These are phyloP conservation scores for Neurospora sp. DNA, from an alignment of 495 filamentous ascomycete genomes.

Conservation along the genomic window DNA sequence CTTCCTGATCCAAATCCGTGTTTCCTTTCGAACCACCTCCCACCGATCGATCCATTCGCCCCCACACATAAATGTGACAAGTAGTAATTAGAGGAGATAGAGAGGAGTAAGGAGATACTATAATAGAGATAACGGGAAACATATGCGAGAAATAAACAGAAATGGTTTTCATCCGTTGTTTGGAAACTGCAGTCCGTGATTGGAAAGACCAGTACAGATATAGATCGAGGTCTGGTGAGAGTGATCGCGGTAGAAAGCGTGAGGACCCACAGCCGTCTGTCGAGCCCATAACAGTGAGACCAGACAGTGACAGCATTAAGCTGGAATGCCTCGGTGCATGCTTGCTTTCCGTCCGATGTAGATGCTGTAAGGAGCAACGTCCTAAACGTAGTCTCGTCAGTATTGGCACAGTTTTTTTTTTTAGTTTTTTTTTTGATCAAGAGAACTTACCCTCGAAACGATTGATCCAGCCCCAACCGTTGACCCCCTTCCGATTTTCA, in stretches of 20 bases:
- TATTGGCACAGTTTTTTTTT: background rate
- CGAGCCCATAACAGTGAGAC: background rate
- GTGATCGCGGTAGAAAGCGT: background rate
- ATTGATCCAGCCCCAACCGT: conserved; percentile 80
- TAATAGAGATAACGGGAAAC: background rate
- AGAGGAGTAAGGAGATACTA: background rate
- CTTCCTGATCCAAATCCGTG: background rate
- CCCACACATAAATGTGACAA: background rate
- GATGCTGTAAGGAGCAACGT: conserved; percentile 22
- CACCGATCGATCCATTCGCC: background rate
- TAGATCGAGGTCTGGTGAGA: background rate
- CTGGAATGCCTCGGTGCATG: conserved; percentile 18
- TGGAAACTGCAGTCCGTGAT: background rate
- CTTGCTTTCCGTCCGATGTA: conserved; percentile 22
- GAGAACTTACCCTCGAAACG: conserved; percentile 60
- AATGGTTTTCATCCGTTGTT: background rate
- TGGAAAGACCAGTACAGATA: background rate
- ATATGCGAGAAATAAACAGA: background rate
- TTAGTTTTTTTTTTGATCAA: too few species aligned
- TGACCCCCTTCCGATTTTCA: conserved; percentile 68
- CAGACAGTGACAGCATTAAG: background rate
- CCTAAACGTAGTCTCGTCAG: conserved; percentile 7
- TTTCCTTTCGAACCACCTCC: background rate
- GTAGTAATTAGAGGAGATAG: background rate
- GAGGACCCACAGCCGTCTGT: background rate